A percentile compares a stretch with the other conserved stretches of the same genome.
Conservation (phyloP, 2,329 filamentous ascomycete species). For the Pyrenophora teres region DNA sequence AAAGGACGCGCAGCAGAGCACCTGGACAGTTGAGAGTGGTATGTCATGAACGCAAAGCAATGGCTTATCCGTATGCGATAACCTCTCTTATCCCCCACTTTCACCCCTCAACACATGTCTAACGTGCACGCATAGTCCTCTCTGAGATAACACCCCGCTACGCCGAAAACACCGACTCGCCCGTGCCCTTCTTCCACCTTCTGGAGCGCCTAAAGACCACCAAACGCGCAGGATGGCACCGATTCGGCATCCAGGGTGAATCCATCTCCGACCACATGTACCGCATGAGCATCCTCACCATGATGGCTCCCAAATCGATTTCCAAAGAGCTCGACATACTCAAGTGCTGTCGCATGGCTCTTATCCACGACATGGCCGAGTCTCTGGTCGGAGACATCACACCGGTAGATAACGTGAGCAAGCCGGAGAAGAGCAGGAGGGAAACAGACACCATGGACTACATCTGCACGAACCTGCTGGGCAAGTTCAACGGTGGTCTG, state of each 20-base stretch:
- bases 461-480: conserved; percentile 73
- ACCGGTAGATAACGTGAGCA: conserved; percentile 82
- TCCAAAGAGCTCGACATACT: conserved; percentile 73
- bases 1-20: conserved; percentile 21
- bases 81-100: conserved; percentile 24
- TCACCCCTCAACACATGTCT: not conserved
- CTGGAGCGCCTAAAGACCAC: conserved; percentile 94
- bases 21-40: conserved; percentile 55
- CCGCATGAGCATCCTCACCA: conserved; percentile 95
- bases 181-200: conserved; percentile 91
- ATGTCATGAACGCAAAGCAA: conserved; percentile 40
- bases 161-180: conserved; percentile 68
- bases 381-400: conserved; percentile 95
- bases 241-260: conserved; percentile 83
- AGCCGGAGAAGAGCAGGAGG: conserved; percentile 84
- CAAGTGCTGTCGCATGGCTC: conserved; percentile 91
- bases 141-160: conserved; percentile 64
- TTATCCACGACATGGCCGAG: conserved; percentile 98
- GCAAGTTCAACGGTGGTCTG: conserved; percentile 71
- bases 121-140: conserved; percentile 57
- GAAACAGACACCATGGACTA: conserved; percentile 93
- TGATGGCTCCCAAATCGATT: conserved; percentile 82
- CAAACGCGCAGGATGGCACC: conserved; percentile 92
- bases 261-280: conserved; percentile 99
- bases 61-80: conserved; percentile 38